Evolutionary conservation across 1,139 yeast species (phyloP), one percentile per base, ranked within the genome.

Genomic region (Pichia inconspicua): DNA sequence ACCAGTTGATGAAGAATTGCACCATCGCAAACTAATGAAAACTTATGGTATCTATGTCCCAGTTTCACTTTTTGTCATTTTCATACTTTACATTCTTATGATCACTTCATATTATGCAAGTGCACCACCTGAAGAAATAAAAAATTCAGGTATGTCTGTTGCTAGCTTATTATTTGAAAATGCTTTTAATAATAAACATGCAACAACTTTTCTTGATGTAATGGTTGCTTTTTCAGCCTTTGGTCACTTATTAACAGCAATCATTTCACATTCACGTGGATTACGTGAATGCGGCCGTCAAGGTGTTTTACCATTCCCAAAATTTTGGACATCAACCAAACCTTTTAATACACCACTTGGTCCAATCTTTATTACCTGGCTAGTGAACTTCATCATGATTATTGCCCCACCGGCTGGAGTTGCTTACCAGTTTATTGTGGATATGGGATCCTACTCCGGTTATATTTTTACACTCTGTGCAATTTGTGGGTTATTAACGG

Each of bases 201-300:
- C 73, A 3, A 57, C 58, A 8, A 66, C 61, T 36, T 71, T 70
- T 3, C 58, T 69, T 40, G 66, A 65, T 50, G 68, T 62, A 2
- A 60, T 71, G 50, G 72, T 72, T 51, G 73, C 74, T 3, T 57
- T 72, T 25, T 67, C 73, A 22, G 72, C 75, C 5, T 64, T 70
- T 46, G 75, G 75, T 11, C 75, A 72, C 53, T 62, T 71, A 47
- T 53, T 69, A 17, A 69, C 74, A 11, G 73, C 68, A 9, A 60
- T 68, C 42, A 59, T 72, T 27, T 69, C 72, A 2, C 75, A 71
- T 49, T 67, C 74, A 5, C 65, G 76, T 60, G 53, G 68, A 11
- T 60, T 72, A 36, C 67, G 75, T 60, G 75, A 72, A 55, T 70
- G 74, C 59, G 76, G 75, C 7, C 64, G 76, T 59, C 75, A 72